Evolutionary conservation across 192 early-diverging fungal genomes (phyloP).

Genomic region (Chytriomyces sp.): DNA sequence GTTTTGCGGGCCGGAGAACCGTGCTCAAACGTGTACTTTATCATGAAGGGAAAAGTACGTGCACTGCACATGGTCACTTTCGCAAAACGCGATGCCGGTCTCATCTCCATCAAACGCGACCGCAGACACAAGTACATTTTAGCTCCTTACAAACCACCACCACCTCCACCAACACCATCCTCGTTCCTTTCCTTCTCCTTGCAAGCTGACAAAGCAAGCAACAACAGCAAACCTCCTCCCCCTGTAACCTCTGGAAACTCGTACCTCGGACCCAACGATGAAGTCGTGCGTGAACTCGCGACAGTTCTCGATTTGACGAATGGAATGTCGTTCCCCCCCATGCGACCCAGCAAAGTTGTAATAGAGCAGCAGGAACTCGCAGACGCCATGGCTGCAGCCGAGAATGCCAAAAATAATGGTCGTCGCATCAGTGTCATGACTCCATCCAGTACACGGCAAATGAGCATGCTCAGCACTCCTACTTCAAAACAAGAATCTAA

Average conservation of each 20-base stretch:
- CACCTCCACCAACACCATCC: background rate
- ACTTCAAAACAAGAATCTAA: background rate
- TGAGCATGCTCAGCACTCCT: background rate
- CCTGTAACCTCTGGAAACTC: background rate
- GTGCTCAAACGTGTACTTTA: conserved; percentile 37
- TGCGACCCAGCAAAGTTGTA: conserved; percentile 11
- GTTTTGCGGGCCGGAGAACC: conserved; percentile 35
- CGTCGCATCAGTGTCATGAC: background rate
- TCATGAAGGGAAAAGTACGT: conserved; percentile 28
- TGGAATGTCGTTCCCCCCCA: conserved; percentile 35
- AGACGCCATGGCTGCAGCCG: background rate
- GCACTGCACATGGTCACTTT: conserved; percentile 29
- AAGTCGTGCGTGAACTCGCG: conserved; percentile 37
- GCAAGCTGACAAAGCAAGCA: no score
- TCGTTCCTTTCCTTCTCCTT: background rate
- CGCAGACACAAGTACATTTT: conserved; percentile 31
- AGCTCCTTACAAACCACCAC: conserved; percentile 1
- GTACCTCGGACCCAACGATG: conserved; percentile 6
- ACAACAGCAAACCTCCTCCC: background rate
- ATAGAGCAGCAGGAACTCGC: conserved; percentile 17
- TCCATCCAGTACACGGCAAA: background rate
- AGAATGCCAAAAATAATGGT: background rate
- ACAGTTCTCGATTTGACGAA: conserved; percentile 24
- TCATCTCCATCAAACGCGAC: conserved; percentile 29
- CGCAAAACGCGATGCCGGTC: background rate